A percentile compares a stretch with the other conserved stretches of the same genome.
Evolutionary conservation across 306 rosid genomes (phyloP).

Genomic region (Cercis canadensis): DNA sequence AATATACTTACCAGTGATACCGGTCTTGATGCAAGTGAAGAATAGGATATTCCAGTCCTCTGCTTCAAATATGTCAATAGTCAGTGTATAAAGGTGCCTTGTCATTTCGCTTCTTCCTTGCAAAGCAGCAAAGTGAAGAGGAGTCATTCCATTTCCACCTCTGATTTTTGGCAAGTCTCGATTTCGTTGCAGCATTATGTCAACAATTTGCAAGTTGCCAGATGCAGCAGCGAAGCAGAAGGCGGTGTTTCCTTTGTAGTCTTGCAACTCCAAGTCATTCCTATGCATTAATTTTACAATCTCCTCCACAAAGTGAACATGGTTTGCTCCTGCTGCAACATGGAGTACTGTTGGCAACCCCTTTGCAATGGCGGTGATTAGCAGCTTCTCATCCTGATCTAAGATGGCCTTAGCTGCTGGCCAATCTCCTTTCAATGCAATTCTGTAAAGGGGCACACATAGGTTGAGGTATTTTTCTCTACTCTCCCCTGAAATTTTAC

Average conservation of each 20-base stretch:
- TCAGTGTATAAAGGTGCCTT: neutral
- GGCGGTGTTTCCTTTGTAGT: conserved; percentile 37
- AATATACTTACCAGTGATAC: conserved; percentile 30
- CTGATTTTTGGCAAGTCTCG: neutral
- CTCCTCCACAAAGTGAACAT: conserved; percentile 10
- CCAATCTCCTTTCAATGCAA: conserved; percentile 43
- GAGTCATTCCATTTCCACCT: conserved; percentile 28
- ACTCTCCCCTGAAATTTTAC: conserved; percentile 28
- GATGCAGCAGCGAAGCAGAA: conserved; percentile 41
- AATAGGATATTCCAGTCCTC: conserved; percentile 12
- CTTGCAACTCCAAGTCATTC: conserved; percentile 21
- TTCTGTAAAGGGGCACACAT: conserved; percentile 51
- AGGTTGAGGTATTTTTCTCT: neutral
- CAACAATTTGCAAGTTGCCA: conserved; percentile 17
- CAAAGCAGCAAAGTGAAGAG: conserved; percentile 40
- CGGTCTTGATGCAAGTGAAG: conserved; percentile 39
- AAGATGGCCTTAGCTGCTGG: neutral
- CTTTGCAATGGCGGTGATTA: conserved; percentile 22
- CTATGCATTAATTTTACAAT: neutral
- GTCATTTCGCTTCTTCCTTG: conserved; percentile 46
- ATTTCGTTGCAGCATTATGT: neutral
- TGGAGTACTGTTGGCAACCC: conserved; percentile 38
- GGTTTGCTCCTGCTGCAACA: conserved; percentile 36
- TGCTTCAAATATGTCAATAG: neutral
- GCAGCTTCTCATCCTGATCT: neutral